These are phyloP conservation scores for Cyberlindnera nakhonratchasimensis DNA, from an alignment of 805 yeast species.

Conservation along the genomic window DNA sequence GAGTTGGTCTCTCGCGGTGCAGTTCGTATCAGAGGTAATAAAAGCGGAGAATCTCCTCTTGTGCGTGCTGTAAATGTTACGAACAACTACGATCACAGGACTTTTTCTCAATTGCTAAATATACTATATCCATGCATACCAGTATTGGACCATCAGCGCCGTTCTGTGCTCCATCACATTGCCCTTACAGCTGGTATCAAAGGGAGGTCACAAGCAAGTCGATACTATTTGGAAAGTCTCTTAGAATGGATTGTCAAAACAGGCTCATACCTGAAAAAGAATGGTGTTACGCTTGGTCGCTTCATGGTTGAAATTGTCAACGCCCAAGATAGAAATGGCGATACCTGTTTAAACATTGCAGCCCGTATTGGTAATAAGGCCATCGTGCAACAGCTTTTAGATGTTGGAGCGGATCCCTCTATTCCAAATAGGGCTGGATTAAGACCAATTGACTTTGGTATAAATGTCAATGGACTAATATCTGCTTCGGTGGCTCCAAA, in stretches of 20 bases:
- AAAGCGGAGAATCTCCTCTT: slow-evolving; percentile 83
- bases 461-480: slow-evolving; percentile 38
- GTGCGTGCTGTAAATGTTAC: slow-evolving; percentile 82
- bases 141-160: slow-evolving; percentile 61
- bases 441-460: slow-evolving; percentile 83
- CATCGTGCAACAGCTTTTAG: slow-evolving; percentile 75
- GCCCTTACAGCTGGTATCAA: slow-evolving; percentile 74
- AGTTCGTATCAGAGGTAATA: slow-evolving; percentile 69
- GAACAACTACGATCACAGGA: slow-evolving; percentile 73
- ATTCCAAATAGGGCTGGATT: slow-evolving; percentile 83
- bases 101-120: slow-evolving; percentile 68
- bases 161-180: slow-evolving; percentile 86
- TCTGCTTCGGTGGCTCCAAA: not conserved
- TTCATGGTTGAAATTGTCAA: slow-evolving; percentile 73
- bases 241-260: slow-evolving; percentile 73
- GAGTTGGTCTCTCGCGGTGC: slow-evolving; percentile 68
- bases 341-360: slow-evolving; percentile 90
- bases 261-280: slow-evolving; percentile 43
- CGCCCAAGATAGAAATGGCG: slow-evolving; percentile 90
- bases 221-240: slow-evolving; percentile 67
- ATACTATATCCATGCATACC: slow-evolving; percentile 72
- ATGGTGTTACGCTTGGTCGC: slow-evolving; percentile 47
- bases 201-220: slow-evolving; percentile 67
- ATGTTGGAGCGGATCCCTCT: slow-evolving; percentile 82
- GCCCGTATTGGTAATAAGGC: slow-evolving; percentile 83